Conservation (phyloP, 139 green algal genomes). For the Chlamydomonas applanata region DNA sequence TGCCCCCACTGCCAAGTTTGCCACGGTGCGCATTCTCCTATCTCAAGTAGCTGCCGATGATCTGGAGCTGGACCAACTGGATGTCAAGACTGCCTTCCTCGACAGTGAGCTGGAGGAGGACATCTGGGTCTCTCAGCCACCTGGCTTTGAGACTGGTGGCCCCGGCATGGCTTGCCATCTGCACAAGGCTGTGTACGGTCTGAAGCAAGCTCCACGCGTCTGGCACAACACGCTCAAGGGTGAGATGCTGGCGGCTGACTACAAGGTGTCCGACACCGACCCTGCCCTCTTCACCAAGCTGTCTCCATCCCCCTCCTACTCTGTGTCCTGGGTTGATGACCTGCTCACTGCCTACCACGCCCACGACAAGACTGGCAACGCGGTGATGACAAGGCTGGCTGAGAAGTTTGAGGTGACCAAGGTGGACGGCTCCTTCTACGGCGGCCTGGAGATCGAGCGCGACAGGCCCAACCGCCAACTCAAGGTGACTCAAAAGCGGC, state of each 20-base stretch:
- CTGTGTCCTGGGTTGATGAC: slow-evolving; percentile 40
- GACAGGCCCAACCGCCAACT: background rate
- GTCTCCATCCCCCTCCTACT: background rate
- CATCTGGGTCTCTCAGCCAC: slow-evolving; percentile 30
- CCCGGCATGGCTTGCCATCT: slow-evolving; percentile 8
- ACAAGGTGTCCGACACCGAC: slow-evolving; percentile 27
- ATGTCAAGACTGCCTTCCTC: slow-evolving; percentile 62
- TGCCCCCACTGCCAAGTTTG: slow-evolving; percentile 10
- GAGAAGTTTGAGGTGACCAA: background rate
- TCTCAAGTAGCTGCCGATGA: slow-evolving; percentile 22
- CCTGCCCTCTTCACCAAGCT: slow-evolving; percentile 31
- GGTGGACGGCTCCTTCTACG: background rate
- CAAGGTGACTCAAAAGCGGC: slow-evolving; percentile 19
- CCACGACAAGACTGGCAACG: slow-evolving; percentile 7
- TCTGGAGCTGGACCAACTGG: slow-evolving; percentile 47
- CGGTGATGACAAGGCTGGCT: background rate
- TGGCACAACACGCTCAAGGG: slow-evolving; percentile 41
- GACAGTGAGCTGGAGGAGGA: slow-evolving; percentile 40
- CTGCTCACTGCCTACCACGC: background rate
- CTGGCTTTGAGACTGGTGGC: slow-evolving; percentile 14
- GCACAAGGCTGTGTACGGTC: slow-evolving; percentile 42
- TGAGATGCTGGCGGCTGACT: slow-evolving; percentile 30
- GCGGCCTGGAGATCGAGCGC: slow-evolving; percentile 12
- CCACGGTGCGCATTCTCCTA: slow-evolving; percentile 25
- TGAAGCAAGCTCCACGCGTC: slow-evolving; percentile 45